Base-by-base conservation (phyloP, 257 asterid species). In the Primulina eburnea region DNA sequence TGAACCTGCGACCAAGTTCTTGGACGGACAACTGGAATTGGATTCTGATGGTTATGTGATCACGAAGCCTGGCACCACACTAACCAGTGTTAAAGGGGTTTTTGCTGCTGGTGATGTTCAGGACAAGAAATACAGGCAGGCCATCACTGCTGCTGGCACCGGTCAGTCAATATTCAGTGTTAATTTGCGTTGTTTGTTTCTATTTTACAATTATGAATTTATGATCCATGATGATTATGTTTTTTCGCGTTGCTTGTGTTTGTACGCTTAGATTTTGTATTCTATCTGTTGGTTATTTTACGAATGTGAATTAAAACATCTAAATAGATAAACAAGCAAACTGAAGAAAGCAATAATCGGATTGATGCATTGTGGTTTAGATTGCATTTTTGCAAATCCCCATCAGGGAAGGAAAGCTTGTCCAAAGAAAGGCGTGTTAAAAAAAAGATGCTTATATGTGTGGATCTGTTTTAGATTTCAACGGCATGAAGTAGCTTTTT, bases 81-180 rank as follows among this genome's bases (percentile, higher is more conserved):
- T 70, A 71, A 94, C 99, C 59, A 91, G 96, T 62, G 82, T 94
- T 37, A 82, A 75, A 76, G 99, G 99, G 24, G 97, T 94, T 59
- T 94, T 91, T 62, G 99, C 99, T 14, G 97, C 97, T 30, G 99
- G 97, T 60, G 99, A 94, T 81, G 97, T 94, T 76, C 97, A 94
- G 84, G 99, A 94, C 75, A 91, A 94, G 86, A 91, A 91, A 77
- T 94, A 91, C 77, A 86, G 97, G 79, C 97, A 91, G 83, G 99
- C 97, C 38, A 60, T 94, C 75, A 89, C 99, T 52, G 99, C 99
- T 34, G 97, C 97, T 75, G 99, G 99, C 60, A 72, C 95, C 21
- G 99, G 97, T 94, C 53, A 84, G 90, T 81, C 29, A 33, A 12
- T 62, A 2, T 32, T 9, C 12, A 26, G 2, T 11, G 32, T 60